Percentiles rank a stretch among this genome's conserved stretches.
Conservation (phyloP, 2,329 filamentous ascomycete species). For the Microcyclosporella mali region DNA sequence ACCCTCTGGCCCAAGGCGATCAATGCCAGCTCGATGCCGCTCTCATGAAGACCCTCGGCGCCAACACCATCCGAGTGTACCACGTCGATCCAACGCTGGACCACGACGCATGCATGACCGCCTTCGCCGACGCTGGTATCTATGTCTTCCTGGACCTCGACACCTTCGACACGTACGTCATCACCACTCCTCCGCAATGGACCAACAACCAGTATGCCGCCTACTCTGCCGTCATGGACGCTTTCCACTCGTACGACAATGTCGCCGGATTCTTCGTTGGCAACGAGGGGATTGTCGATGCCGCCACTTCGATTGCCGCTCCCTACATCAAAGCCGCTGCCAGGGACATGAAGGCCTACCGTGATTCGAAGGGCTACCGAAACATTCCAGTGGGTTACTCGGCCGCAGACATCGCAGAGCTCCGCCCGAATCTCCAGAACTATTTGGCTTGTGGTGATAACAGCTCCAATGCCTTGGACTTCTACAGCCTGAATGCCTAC, state of each 20-base stretch:
- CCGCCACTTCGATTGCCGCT: constrained; percentile 56
- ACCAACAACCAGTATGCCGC: constrained; percentile 62
- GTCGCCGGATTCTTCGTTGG: constrained; percentile 79
- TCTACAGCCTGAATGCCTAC: constrained; percentile 72
- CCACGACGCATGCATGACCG: constrained; percentile 74
- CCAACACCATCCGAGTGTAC: constrained; percentile 82
- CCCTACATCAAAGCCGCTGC: constrained; percentile 74
- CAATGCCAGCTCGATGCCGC: constrained; percentile 71
- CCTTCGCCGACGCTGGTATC: constrained; percentile 72
- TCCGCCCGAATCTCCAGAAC: constrained; percentile 59
- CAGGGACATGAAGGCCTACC: constrained; percentile 76
- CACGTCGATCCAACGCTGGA: constrained; percentile 68
- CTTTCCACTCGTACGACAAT: constrained; percentile 72
- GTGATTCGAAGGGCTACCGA: constrained; percentile 68
- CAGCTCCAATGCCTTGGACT: constrained; percentile 64
- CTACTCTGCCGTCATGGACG: constrained; percentile 68
- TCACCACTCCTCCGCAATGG: constrained; percentile 54
- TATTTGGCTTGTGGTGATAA: constrained; percentile 76
- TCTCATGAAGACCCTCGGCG: constrained; percentile 73
- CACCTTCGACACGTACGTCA: constrained; percentile 63
- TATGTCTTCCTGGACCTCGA: constrained; percentile 81
- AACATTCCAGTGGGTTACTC: constrained; percentile 81
- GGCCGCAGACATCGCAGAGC: constrained; percentile 71
- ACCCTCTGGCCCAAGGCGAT: constrained; percentile 67
- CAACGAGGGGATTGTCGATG: constrained; percentile 70